Conservation (phyloP, 352 stramenopile species). For the Phytopythium boreale region DNA sequence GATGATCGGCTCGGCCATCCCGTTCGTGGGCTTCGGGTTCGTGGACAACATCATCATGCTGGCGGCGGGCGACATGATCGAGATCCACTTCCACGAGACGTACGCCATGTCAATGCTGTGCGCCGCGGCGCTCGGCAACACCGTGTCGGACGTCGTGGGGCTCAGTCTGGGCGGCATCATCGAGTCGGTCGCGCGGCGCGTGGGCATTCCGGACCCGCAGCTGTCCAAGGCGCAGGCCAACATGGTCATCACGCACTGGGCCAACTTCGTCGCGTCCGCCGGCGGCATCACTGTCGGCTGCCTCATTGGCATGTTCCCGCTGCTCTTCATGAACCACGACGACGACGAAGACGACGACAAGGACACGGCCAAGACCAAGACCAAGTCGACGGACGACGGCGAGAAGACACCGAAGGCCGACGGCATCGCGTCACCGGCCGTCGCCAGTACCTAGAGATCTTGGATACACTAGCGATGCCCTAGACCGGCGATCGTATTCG, state of each 20-base stretch:
- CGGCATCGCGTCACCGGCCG: not conserved
- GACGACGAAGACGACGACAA: conserved; percentile 47
- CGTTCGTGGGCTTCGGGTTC: conserved; percentile 83
- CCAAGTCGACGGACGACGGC: not conserved
- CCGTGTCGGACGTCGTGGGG: conserved; percentile 91
- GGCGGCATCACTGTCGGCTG: conserved; percentile 87
- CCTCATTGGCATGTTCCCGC: conserved; percentile 88
- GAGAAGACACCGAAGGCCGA: not conserved
- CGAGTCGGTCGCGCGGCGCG: conserved; percentile 63
- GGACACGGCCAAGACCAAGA: conserved; percentile 7
- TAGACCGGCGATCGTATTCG: not conserved
- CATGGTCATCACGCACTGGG: conserved; percentile 72
- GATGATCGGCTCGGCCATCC: conserved; percentile 74
- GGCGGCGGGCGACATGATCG: conserved; percentile 92
- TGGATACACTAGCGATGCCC: not conserved
- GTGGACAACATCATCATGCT: conserved; percentile 88
- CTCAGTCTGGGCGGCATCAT: conserved; percentile 93
- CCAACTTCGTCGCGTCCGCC: conserved; percentile 75
- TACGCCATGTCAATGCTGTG: conserved; percentile 96
- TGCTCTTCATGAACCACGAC: conserved; percentile 85
- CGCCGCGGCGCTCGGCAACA: conserved; percentile 93
- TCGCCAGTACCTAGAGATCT: not conserved
- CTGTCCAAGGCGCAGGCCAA: conserved; percentile 76
- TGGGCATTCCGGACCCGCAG: conserved; percentile 65
- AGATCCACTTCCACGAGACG: conserved; percentile 91